These are phyloP conservation scores for Hemileia vastatrix DNA, from an alignment of 1,284 basidiomycete species.

Conservation along the genomic window DNA sequence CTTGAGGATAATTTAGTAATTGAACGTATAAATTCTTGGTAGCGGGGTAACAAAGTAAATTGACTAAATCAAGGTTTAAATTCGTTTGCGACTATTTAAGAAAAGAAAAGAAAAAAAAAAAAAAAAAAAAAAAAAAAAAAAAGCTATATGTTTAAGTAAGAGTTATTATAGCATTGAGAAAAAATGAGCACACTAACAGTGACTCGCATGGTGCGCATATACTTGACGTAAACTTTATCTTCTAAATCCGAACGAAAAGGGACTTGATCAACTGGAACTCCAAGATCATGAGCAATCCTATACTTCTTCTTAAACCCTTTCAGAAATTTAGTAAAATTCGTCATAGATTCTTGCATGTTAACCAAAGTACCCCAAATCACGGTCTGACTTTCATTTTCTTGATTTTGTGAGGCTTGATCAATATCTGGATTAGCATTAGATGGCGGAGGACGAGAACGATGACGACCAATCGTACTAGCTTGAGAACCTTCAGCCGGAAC, in stretches of 20 bases:
- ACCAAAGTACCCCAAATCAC: conserved; percentile 97
- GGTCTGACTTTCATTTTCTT: conserved; percentile 59
- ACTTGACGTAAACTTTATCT: conserved; percentile 61
- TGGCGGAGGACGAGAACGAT: conserved; percentile 22
- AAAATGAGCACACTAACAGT: conserved; percentile 48
- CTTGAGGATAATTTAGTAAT: conserved; percentile 84
- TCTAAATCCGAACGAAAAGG: conserved; percentile 32
- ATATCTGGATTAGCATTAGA: conserved; percentile 22
- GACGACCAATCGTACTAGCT: neutral
- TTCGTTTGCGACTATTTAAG: conserved; percentile 60
- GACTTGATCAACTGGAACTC: conserved; percentile 12
- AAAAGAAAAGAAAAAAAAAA: neutral
- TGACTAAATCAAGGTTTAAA: conserved; percentile 79
- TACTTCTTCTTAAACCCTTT: conserved; percentile 91
- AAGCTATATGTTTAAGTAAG: neutral
- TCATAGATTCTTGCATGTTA: conserved; percentile 80
- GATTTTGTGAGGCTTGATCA: conserved; percentile 27
- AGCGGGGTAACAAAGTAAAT: conserved; percentile 78
- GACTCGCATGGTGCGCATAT: conserved; percentile 73
- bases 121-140: neutral
- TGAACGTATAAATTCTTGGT: conserved; percentile 55
- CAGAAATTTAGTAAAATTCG: conserved; percentile 76
- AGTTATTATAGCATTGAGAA: neutral
- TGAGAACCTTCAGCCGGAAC: too few species aligned
- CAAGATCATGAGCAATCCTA: conserved; percentile 61